phyloP scores from a whole-genome alignment of 768 basidiomycete genomes.

The Harrya chromipes region DNA sequence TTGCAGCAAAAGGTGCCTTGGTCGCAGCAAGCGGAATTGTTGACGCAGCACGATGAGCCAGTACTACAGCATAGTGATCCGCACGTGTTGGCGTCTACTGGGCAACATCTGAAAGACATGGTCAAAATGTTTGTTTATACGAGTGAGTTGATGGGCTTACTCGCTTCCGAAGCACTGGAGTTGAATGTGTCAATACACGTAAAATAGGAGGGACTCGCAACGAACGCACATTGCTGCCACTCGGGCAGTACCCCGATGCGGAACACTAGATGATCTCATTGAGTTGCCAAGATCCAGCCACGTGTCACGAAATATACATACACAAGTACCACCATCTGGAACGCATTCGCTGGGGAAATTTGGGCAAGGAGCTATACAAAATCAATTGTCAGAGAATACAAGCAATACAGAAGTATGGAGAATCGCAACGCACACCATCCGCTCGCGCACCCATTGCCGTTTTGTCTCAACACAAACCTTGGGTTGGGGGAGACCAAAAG shows the following conservation, averaged over 20 bases:
- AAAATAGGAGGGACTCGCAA: not conserved
- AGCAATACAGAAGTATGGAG: not conserved
- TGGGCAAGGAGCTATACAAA: slow-evolving; percentile 14
- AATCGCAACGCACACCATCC: slow-evolving; percentile 13
- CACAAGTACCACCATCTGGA: slow-evolving; percentile 17
- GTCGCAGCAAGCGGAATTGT: slow-evolving; percentile 5
- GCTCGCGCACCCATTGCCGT: slow-evolving; percentile 3
- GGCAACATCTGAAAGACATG: slow-evolving; percentile 14
- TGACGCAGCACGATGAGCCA: slow-evolving; percentile 12
- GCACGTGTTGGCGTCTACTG: slow-evolving; percentile 11
- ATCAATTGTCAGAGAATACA: not conserved
- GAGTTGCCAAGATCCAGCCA: not conserved
- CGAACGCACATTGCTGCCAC: slow-evolving; percentile 11
- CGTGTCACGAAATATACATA: slow-evolving; percentile 1
- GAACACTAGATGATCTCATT: slow-evolving; percentile 12
- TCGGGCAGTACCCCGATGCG: slow-evolving; percentile 5
- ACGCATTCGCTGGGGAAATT: slow-evolving; percentile 19
- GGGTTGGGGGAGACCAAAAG: slow-evolving; percentile 10
- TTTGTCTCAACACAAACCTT: slow-evolving; percentile 9
- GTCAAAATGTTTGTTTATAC: not conserved
- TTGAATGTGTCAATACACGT: not conserved
- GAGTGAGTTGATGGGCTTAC: not conserved
- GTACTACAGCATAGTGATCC: slow-evolving; percentile 5
- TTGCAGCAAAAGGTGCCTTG: slow-evolving; percentile 17
- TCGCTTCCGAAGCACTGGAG: slow-evolving; percentile 9